Evolutionary conservation across 768 basidiomycete species (phyloP).

Genomic region (Pisolithus sp.): DNA sequence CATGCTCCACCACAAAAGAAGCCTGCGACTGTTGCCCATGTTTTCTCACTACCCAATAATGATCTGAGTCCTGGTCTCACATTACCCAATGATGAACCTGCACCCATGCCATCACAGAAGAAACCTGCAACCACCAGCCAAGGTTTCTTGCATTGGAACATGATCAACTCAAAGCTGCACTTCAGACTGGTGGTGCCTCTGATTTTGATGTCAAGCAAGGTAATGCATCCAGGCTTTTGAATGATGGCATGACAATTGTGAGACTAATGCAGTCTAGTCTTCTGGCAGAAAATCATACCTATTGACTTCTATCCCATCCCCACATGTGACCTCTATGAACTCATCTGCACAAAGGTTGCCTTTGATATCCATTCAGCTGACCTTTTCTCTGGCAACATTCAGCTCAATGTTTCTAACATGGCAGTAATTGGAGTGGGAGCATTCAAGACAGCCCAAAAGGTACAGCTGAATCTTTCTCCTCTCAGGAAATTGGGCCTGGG

Average conservation of each 20-base stretch:
- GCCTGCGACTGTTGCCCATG: background rate
- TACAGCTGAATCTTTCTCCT: background rate
- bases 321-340: background rate
- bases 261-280: background rate
- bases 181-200: background rate
- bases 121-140: background rate
- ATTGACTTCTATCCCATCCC: conserved; percentile 1
- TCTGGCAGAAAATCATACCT: background rate
- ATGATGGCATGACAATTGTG: background rate
- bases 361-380: background rate
- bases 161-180: conserved; percentile 1
- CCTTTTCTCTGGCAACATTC: background rate
- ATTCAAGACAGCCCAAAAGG: conserved; percentile 7
- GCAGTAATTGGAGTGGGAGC: conserved; percentile 1
- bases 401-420: background rate
- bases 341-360: background rate
- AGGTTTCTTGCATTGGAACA: background rate
- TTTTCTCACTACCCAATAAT: no score
- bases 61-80: no score
- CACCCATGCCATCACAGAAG: no score
- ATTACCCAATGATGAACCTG: no score
- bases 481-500: background rate
- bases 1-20: conserved; percentile 1
- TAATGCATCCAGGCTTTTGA: background rate
- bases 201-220: conserved; percentile 3